Evolutionary conservation across 169 alveolate species (phyloP), one percentile per base, ranked within the genome.

Genomic region (Miamiensis avidus): DNA sequence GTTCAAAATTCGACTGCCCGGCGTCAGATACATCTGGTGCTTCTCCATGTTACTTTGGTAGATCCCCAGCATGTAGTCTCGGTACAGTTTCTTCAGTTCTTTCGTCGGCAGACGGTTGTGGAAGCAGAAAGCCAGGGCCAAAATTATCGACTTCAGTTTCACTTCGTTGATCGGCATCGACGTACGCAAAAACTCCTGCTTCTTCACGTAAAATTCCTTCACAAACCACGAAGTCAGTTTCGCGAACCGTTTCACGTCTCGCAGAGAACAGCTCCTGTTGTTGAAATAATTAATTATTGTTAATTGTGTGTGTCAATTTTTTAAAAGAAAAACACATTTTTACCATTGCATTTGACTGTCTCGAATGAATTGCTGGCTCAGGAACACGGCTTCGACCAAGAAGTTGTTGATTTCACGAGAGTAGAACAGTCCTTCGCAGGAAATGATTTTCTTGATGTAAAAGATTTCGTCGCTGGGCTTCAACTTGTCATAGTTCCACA

Each of bases 301-400:
- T n/a, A n/a, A n/a, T n/a, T n/a, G n/a, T n/a, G n/a, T n/a, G n/a
- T n/a, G n/a, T n/a, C n/a, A n/a, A n/a, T n/a, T 49, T 49, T 11
- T 49, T 49, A 49, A 11, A 11, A 49, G 20, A 49, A 49, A 49
- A 49, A 49, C 69, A 49, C 20, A 49, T 4, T 11, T 49, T 49
- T 49, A 49, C 69, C 69, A 49, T 20, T 49, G 69, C 69, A 49
- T 49, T 49, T 49, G 20, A 20, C 69, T 11, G 26, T 77, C 34
- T 34, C 82, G 31, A 27, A 77, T 26, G 26, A 27, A 77, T 33
- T 77, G 26, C 27, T 77, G n/a, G 31, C 82, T 77, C 0, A 0
- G 78, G 30, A 82, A 85, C 31, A 89, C 82, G 31, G 90, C 74
- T 76, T 89, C 34, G 65, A 75, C 25, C 34, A 69, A 49, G 16